Base-by-base conservation (phyloP, 176 grass and related monocot genomes). In the Cenchrus purpureus region DNA sequence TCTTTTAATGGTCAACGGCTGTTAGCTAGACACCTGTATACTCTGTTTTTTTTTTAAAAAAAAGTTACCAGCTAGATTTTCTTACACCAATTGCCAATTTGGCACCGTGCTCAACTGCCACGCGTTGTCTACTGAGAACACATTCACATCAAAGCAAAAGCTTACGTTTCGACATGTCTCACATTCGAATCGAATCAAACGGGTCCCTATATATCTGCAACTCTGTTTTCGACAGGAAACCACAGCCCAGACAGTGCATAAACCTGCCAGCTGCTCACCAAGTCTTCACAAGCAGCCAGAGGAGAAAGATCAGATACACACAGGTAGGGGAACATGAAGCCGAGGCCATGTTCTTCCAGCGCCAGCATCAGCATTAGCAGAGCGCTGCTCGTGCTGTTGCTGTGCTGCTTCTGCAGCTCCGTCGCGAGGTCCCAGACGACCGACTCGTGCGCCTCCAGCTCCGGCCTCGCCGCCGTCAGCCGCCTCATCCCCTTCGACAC, bases 401-500 rank as follows among this genome's bases (percentile, higher is more conserved):
- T 85, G 7, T 77, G 34, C 51, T 77, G 37, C 63, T 14, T 13
- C 1, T 68, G 73, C 73, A 48, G 9, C 63, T 32, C 63, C 13
- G 37, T 48, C 14, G 73, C 62, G 62, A 77, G n/a, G 62, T 77
- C 82, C 56, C 82, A 77, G 29, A 28, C 71, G 29, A 28, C 60
- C 25, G 87, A 92, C 48, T 92, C 92, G 12, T 94, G 92, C 84
- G 17, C 53, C 48, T 87, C 77, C 1, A 1, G 51, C 37, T 11
- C 16, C 9, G 53, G 15, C 78, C 89, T 91, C 34, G 48, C 76
- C 13, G 61, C n/a, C 0, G 84, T 94, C 56, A 49, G 81, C 85
- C 12, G 59, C 3, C 71, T 92, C 19, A 85, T 94, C 77, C 92
- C 92, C 16, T 92, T 92, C 85, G 86, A 83, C 77, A 90, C 90